A percentile compares a stretch with the other conserved stretches of the same genome.
These are phyloP conservation scores for Leccinum uliginosum DNA, from an alignment of 768 basidiomycete genomes.

Conservation along the genomic window DNA sequence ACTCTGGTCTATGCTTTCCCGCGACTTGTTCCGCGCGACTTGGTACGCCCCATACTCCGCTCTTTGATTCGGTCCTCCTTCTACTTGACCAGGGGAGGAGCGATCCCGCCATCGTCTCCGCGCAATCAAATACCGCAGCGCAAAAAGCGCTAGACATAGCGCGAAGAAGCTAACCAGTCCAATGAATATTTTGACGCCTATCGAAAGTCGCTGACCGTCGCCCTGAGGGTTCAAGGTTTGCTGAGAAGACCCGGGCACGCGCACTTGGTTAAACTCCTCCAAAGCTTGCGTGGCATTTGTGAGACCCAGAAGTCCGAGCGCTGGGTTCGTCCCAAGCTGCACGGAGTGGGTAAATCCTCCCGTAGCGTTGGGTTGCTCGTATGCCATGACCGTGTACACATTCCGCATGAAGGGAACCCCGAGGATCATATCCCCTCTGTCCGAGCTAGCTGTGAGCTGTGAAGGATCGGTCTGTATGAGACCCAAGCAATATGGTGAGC, in stretches of 20 bases:
- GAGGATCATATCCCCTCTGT: conserved; percentile 66
- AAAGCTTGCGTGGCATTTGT: conserved; percentile 61
- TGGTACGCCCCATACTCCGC: conserved; percentile 29
- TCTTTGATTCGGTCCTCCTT: conserved; percentile 14
- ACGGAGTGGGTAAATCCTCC: conserved; percentile 41
- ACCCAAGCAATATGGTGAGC: conserved; percentile 51
- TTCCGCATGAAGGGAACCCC: conserved; percentile 77
- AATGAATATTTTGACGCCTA: conserved; percentile 63
- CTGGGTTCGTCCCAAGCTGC: conserved; percentile 29
- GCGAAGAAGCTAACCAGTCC: conserved; percentile 56
- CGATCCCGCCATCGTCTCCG: conserved; percentile 33
- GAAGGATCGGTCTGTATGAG: conserved; percentile 58
- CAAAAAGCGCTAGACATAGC: conserved; percentile 52
- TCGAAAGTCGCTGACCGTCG: conserved; percentile 39
- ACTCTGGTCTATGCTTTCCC: conserved; percentile 27
- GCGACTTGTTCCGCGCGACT: conserved; percentile 30
- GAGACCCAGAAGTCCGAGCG: conserved; percentile 58
- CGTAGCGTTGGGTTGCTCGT: conserved; percentile 41
- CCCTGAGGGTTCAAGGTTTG: conserved; percentile 5
- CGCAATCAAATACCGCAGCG: conserved; percentile 46
- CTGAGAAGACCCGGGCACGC: conserved; percentile 40
- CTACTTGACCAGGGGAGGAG: conserved; percentile 7
- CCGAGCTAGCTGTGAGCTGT: conserved; percentile 33
- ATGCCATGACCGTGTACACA: conserved; percentile 74
- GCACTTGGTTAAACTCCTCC: conserved; percentile 64